Percentiles rank a stretch among this genome's conserved stretches.
phyloP scores from a whole-genome alignment of 108 stramenopile genomes.

The Stephanodiscus minutulus region DNA sequence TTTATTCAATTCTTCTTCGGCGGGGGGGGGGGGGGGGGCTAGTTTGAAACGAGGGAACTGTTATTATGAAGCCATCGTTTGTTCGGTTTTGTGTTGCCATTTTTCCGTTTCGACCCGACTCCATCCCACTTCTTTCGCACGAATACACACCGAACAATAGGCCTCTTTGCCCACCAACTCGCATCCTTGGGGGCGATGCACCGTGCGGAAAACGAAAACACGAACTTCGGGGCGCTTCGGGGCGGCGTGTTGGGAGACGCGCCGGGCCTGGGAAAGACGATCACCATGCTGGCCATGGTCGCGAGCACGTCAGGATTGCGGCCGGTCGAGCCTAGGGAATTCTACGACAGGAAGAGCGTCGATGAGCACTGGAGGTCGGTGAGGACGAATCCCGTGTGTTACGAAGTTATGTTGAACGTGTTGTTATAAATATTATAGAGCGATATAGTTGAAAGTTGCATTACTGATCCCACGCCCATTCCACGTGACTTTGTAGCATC shows the following conservation, averaged over 20 bases:
- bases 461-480: no score
- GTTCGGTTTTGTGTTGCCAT: background rate
- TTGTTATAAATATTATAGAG: no score
- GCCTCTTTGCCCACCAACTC: conserved; percentile 58
- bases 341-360: conserved; percentile 42
- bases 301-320: conserved; percentile 42
- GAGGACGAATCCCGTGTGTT: conserved; percentile 30
- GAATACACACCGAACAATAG: background rate
- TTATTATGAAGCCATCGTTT: no score
- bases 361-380: conserved; percentile 40
- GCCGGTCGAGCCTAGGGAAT: conserved; percentile 50
- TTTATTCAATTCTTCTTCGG: no score
- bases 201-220: conserved; percentile 41
- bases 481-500: no score
- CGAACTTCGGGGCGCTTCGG: conserved; percentile 52
- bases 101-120: no score
- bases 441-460: no score
- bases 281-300: conserved; percentile 72
- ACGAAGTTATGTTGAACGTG: no score
- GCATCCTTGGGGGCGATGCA: conserved; percentile 60
- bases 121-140: no score
- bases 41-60: no score
- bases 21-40: no score
- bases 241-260: conserved; percentile 86
- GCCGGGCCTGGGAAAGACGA: conserved; percentile 86